Conservation (phyloP, 208 protist species). For the Trypanosoma boissoni region DNA sequence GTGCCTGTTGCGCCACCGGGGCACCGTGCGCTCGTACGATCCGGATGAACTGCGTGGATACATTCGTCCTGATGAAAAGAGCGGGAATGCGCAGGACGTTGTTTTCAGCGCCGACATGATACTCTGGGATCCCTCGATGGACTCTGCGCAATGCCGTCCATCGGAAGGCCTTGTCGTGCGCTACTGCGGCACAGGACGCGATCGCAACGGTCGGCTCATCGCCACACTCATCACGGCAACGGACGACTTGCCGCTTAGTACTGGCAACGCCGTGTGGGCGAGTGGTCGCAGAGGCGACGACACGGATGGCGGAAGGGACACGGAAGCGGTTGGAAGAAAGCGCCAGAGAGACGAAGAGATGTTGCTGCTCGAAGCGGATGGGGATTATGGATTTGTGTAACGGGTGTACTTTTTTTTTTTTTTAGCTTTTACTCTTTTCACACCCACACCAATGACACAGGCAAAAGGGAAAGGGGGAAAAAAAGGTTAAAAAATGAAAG, state of each 20-base stretch:
- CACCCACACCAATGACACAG: no score
- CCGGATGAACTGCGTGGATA: conserved; percentile 66
- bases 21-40: conserved; percentile 61
- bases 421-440: background rate
- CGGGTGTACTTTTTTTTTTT: background rate
- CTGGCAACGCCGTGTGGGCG: conserved; percentile 45
- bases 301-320: conserved; percentile 6
- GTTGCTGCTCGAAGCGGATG: conserved; percentile 39
- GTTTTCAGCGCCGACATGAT: conserved; percentile 51
- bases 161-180: conserved; percentile 37
- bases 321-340: conserved; percentile 29
- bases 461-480: no score
- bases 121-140: conserved; percentile 46
- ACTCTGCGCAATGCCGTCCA: conserved; percentile 13
- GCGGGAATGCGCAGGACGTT: conserved; percentile 33
- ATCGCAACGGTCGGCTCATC: conserved; percentile 51
- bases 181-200: conserved; percentile 54
- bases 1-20: conserved; percentile 44
- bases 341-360: conserved; percentile 50
- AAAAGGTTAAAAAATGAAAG: no score
- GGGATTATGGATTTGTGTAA: conserved; percentile 28
- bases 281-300: conserved; percentile 19
- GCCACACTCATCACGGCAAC: conserved; percentile 68
- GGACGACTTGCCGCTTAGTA: conserved; percentile 42
- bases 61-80: conserved; percentile 51